These are phyloP conservation scores for Thecamonas trahens DNA, from an alignment of 78 protist species.

Conservation along the genomic window DNA sequence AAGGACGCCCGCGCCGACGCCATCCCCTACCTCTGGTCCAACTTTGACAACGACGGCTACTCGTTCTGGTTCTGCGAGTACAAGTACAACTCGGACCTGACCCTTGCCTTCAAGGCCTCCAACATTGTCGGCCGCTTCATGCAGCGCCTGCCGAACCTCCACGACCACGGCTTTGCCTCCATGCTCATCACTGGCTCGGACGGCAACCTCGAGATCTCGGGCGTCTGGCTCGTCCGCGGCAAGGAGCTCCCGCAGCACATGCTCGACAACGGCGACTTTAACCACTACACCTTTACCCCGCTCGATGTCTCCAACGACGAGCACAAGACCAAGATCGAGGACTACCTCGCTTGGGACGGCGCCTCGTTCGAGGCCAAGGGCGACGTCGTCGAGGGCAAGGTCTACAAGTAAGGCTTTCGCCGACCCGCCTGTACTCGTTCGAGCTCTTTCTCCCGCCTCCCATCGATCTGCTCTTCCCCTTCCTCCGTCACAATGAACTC, in stretches of 20 bases:
- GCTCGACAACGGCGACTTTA: constrained; percentile 58
- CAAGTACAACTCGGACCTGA: constrained; percentile 52
- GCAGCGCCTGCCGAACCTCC: constrained; percentile 61
- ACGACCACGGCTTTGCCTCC: constrained; percentile 59
- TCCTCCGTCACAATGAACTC: no score
- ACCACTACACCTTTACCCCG: constrained; percentile 44
- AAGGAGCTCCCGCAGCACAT: constrained; percentile 41
- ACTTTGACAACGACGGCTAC: constrained; percentile 1
- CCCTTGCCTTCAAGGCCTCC: constrained; percentile 42
- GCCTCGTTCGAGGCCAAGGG: constrained; percentile 33
- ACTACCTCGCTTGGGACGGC: constrained; percentile 71
- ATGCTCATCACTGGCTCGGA: constrained; percentile 45
- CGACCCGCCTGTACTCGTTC: no score
- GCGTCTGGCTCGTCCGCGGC: constrained; percentile 61
- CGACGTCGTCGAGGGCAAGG: constrained; percentile 48
- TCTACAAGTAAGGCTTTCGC: constrained; percentile 47
- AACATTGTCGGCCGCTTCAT: constrained; percentile 58
- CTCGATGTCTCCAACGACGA: constrained; percentile 22
- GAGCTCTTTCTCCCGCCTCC: no score
- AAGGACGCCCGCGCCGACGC: neutral
- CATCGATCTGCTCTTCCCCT: no score
- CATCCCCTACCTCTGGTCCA: neutral
- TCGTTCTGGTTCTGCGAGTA: constrained; percentile 32
- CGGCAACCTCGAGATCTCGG: constrained; percentile 26
- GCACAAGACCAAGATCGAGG: constrained; percentile 21